phyloP scores from a whole-genome alignment of 177 flowering plant genomes.

The Tripterygium wilfordii region DNA sequence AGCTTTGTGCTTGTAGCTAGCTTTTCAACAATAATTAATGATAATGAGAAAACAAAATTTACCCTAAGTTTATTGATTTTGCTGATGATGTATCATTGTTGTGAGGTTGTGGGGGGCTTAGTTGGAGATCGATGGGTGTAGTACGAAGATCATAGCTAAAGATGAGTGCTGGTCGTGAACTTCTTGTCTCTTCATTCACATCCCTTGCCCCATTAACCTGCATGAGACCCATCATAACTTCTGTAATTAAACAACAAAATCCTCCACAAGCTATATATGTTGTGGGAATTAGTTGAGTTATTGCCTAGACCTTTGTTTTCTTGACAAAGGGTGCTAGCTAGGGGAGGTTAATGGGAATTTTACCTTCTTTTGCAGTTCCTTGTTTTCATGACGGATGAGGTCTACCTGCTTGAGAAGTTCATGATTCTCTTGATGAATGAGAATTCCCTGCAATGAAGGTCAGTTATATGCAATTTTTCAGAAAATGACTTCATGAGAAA shows the following conservation, averaged over 20 bases:
- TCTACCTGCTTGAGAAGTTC: slow-evolving; percentile 35
- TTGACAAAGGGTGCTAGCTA: too few species aligned
- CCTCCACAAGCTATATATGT: too few species aligned
- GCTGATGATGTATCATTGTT: slow-evolving; percentile 21
- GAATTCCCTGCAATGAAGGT: slow-evolving; percentile 27
- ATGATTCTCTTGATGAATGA: slow-evolving; percentile 40
- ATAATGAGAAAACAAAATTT: slow-evolving; percentile 6
- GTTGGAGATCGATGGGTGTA: slow-evolving; percentile 35
- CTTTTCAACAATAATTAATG: not conserved
- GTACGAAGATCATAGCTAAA: slow-evolving; percentile 16
- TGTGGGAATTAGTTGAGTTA: too few species aligned
- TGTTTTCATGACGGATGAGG: slow-evolving; percentile 20
- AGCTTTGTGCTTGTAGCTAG: too few species aligned
- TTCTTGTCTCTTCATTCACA: slow-evolving; percentile 10
- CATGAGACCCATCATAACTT: not conserved
- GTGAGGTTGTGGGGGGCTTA: slow-evolving; percentile 41
- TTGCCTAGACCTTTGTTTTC: too few species aligned
- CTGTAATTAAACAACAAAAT: too few species aligned
- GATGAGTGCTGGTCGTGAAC: slow-evolving; percentile 2
- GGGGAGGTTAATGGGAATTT: too few species aligned
- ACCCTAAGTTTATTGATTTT: slow-evolving; percentile 33
- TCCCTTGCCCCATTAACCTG: slow-evolving; percentile 21
- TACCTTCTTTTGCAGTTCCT: slow-evolving; percentile 38
- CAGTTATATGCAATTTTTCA: too few species aligned
- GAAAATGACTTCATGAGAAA: too few species aligned